phyloP scores from a whole-genome alignment of 768 basidiomycete genomes.

The Psilocybe subaeruginosa region DNA sequence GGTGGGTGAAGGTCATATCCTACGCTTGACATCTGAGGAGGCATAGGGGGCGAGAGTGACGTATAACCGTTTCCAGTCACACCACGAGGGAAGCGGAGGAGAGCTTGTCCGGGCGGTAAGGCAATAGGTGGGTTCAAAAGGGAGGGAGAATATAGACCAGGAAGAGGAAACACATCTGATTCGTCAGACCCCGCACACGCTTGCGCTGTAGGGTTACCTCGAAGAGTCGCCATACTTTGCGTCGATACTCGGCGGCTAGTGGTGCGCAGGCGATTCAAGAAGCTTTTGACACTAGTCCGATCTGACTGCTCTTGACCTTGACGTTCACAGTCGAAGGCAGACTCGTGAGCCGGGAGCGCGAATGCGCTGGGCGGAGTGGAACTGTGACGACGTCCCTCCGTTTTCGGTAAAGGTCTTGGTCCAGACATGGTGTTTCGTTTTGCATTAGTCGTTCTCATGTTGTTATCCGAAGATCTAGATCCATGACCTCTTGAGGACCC shows the following conservation, averaged over 20 bases:
- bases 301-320: constrained; percentile 18
- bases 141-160: constrained; percentile 24
- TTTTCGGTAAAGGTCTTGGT: constrained; percentile 10
- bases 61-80: constrained; percentile 16
- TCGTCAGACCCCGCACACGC: constrained; percentile 8
- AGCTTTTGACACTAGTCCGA: constrained; percentile 17
- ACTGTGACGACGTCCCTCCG: constrained; percentile 14
- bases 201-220: constrained; percentile 4
- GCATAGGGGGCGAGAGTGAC: neutral
- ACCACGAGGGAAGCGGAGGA: constrained; percentile 18
- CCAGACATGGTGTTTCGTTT: constrained; percentile 18
- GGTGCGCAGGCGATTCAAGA: constrained; percentile 21
- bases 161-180: neutral
- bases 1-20: neutral
- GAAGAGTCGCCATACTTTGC: constrained; percentile 17
- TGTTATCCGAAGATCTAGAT: constrained; percentile 10
- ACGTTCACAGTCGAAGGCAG: constrained; percentile 14
- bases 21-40: neutral
- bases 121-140: constrained; percentile 27
- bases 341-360: neutral
- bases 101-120: constrained; percentile 12
- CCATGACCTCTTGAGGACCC: constrained; percentile 18
- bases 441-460: neutral
- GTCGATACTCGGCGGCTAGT: constrained; percentile 13
- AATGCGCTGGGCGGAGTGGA: constrained; percentile 19